phyloP scores from a whole-genome alignment of 2,329 filamentous ascomycete genomes.

The Aspergillus brasiliensis region DNA sequence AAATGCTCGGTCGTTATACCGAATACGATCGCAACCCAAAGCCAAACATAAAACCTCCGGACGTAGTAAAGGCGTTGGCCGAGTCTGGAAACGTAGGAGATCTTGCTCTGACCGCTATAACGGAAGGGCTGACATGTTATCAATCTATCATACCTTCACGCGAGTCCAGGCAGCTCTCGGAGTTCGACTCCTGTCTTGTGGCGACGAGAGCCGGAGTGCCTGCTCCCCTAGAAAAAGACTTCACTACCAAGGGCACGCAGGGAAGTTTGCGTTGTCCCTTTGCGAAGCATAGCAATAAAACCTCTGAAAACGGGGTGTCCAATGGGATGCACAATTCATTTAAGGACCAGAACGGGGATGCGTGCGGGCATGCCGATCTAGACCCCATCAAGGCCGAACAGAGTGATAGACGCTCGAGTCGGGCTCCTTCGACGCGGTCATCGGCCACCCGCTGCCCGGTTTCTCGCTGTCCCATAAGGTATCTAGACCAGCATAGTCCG shows the following conservation, averaged over 20 bases:
- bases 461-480: conserved; percentile 86
- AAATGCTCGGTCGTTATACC: conserved; percentile 34
- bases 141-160: conserved; percentile 36
- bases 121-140: conserved; percentile 44
- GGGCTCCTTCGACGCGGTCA: conserved; percentile 39
- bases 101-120: conserved; percentile 45
- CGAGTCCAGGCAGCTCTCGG: conserved; percentile 30
- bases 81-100: conserved; percentile 67
- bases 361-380: conserved; percentile 60
- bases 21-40: conserved; percentile 46
- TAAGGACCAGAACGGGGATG: conserved; percentile 44
- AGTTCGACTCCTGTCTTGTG: conserved; percentile 44
- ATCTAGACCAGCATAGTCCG: conserved; percentile 86
- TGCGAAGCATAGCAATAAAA: conserved; percentile 53
- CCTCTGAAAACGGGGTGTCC: conserved; percentile 36
- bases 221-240: conserved; percentile 79
- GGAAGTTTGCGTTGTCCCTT: conserved; percentile 83
- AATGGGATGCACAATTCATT: conserved; percentile 43
- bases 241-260: conserved; percentile 81
- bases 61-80: conserved; percentile 60
- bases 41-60: conserved; percentile 65
- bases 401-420: conserved; percentile 48
- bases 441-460: conserved; percentile 65
- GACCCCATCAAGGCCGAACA: conserved; percentile 55
- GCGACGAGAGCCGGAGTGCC: conserved; percentile 59